A percentile compares a stretch with the other conserved stretches of the same genome.
Evolutionary conservation across 2,329 filamentous ascomycete genomes (phyloP).

Genomic region (Colletotrichum sp.): DNA sequence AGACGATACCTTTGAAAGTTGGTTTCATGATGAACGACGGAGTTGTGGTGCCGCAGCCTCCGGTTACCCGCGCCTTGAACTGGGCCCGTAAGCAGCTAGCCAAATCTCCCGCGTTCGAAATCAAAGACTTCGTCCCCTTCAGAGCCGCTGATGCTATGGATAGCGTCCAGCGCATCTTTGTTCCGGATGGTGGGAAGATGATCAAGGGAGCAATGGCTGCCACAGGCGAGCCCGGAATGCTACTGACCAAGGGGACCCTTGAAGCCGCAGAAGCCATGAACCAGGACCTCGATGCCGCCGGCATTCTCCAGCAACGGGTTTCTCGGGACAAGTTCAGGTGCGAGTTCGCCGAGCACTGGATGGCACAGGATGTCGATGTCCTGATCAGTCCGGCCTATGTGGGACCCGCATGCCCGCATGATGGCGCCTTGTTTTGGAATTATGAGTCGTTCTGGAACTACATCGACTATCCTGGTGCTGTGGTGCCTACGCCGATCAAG

Average conservation of each 20-base stretch:
- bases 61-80: slow-evolving; percentile 35
- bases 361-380: slow-evolving; percentile 39
- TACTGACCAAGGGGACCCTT: slow-evolving; percentile 46
- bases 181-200: slow-evolving; percentile 45
- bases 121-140: slow-evolving; percentile 40
- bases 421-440: slow-evolving; percentile 37
- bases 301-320: slow-evolving; percentile 28
- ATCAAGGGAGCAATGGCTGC: slow-evolving; percentile 35
- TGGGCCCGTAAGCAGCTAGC: slow-evolving; percentile 32
- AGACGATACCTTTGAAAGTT: slow-evolving; percentile 34
- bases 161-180: slow-evolving; percentile 46
- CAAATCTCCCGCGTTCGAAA: slow-evolving; percentile 19
- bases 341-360: slow-evolving; percentile 38
- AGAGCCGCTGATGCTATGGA: slow-evolving; percentile 30
- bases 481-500: slow-evolving; percentile 37
- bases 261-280: slow-evolving; percentile 31
- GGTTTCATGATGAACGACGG: slow-evolving; percentile 47
- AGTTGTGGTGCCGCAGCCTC: slow-evolving; percentile 40
- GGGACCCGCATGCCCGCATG: slow-evolving; percentile 40
- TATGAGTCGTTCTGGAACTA: slow-evolving; percentile 43
- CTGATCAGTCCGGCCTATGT: slow-evolving; percentile 39
- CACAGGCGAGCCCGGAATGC: slow-evolving; percentile 48
- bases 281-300: slow-evolving; percentile 8
- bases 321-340: slow-evolving; percentile 34
- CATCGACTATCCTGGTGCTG: slow-evolving; percentile 39